Evolutionary conservation across 163 green algal genomes (phyloP), one percentile per base, ranked within the genome.

Genomic region (Trebouxiophyceae sp.): DNA sequence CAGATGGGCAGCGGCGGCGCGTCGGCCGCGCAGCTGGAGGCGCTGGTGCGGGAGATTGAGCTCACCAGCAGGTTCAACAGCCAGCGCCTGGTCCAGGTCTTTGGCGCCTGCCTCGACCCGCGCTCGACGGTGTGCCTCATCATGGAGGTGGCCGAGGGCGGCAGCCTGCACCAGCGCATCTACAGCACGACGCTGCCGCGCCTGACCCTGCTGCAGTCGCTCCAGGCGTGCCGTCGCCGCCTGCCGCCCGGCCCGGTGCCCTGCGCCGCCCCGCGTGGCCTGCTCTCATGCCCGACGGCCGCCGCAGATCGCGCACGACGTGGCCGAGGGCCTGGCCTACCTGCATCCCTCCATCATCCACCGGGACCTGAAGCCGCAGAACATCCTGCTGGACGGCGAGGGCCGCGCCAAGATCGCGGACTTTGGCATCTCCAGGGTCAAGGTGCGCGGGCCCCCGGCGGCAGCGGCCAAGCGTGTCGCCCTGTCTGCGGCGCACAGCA

Each of bases 261-360:
- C 55, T 45, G 33, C 6, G 26, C 26, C 34, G 55, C 39, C 12
- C n/a, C n/a, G n/a, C n/a, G n/a, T n/a, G n/a, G n/a, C n/a, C n/a
- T n/a, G n/a, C n/a, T 50, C 12, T 50, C 39, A 50, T 60, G 58
- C n/a, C n/a, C n/a, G n/a, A n/a, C n/a, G n/a, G n/a, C n/a, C n/a
- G n/a, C n/a, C n/a, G n/a, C 69, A 79, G 73, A 29, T 87, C 1
- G 76, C 67, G 5, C 69, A 81, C 45, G 86, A 92, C 46, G 66
- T 97, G 50, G 87, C 92, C 31, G 60, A 69, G 4, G 93, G 93
- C 7, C 77, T 99, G 77, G 81, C 96, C 68, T 98, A 99, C 81
- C 81, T 99, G 50, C 93, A 99, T 79, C 78, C 75, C 32, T 94
- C 97, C 63, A 95, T 98, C 85, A 97, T 98, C 66, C 93, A 99